Evolutionary conservation across 192 early-diverging fungal genomes (phyloP).

Genomic region (Coemansia furcata): DNA sequence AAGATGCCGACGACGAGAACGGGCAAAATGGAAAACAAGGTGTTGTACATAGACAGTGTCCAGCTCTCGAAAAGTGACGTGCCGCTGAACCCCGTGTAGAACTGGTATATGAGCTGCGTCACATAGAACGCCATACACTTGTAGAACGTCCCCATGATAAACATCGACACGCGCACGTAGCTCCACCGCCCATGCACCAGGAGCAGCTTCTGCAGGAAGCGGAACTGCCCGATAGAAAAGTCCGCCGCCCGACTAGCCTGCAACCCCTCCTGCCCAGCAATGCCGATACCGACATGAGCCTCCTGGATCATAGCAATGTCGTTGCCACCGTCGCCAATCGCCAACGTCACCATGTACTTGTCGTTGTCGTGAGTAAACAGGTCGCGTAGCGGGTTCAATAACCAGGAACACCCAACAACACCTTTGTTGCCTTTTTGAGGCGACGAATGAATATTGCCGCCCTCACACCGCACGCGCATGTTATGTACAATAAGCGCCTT

Average conservation of each 20-base stretch:
- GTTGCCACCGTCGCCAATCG: slow-evolving; percentile 93
- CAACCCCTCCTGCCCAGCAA: slow-evolving; percentile 83
- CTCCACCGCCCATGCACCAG: slow-evolving; percentile 89
- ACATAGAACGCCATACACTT: slow-evolving; percentile 81
- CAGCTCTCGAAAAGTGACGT: slow-evolving; percentile 73
- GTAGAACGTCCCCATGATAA: slow-evolving; percentile 84
- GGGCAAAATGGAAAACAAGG: slow-evolving; percentile 75
- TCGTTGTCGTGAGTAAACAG: slow-evolving; percentile 43
- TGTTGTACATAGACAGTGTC: slow-evolving; percentile 81
- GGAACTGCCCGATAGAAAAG: slow-evolving; percentile 90
- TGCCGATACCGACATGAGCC: slow-evolving; percentile 90
- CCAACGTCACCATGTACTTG: slow-evolving; percentile 60
- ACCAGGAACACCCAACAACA: background rate
- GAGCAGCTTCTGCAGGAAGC: slow-evolving; percentile 74
- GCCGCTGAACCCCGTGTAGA: slow-evolving; percentile 73
- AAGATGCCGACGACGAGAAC: slow-evolving; percentile 79
- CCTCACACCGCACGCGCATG: slow-evolving; percentile 56
- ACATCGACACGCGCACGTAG: slow-evolving; percentile 77
- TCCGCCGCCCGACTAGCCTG: slow-evolving; percentile 85
- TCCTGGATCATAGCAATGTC: slow-evolving; percentile 96
- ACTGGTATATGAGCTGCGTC: slow-evolving; percentile 73
- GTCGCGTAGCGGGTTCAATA: background rate
- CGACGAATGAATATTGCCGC: slow-evolving; percentile 1
- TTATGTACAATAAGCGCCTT: slow-evolving; percentile 83
- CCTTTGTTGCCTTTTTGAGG: background rate